Conservation (phyloP, 2,329 filamentous ascomycete species). For the Fusarium robinianum region DNA sequence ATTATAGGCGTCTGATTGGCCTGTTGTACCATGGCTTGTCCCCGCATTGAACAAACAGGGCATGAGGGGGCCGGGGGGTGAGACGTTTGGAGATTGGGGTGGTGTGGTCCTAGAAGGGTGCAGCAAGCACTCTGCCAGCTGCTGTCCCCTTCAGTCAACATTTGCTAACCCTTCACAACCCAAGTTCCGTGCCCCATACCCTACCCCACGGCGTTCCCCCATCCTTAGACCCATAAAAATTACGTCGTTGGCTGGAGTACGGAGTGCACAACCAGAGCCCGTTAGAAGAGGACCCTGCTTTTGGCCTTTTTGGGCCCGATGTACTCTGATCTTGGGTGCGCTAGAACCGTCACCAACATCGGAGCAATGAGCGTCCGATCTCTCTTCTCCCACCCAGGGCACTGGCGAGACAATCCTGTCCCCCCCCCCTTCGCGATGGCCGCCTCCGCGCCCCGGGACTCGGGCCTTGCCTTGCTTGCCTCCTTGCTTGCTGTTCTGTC, state of each 20-base stretch:
- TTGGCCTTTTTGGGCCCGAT: constrained; percentile 32
- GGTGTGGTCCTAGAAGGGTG: constrained; percentile 6
- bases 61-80: constrained; percentile 4
- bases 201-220: too few relatives aligned
- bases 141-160: too few relatives aligned
- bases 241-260: too few relatives aligned
- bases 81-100: constrained; percentile 2
- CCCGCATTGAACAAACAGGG: constrained; percentile 19
- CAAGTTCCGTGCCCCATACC: too few relatives aligned
- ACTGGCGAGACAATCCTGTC: constrained; percentile 19
- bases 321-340: constrained; percentile 37
- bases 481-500: constrained; percentile 10
- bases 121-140: neutral
- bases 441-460: constrained; percentile 20
- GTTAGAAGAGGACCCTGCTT: constrained; percentile 36
- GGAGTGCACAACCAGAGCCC: constrained; percentile 17
- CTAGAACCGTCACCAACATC: constrained; percentile 40
- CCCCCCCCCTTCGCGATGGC: constrained; percentile 26
- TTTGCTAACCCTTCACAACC: too few relatives aligned
- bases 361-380: constrained; percentile 42
- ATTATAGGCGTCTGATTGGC: constrained; percentile 5
- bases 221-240: too few relatives aligned
- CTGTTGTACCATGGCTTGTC: neutral
- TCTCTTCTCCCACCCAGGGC: constrained; percentile 29
- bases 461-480: constrained; percentile 24